phyloP scores from a whole-genome alignment of 441 rosid genomes.

The Arabidopsis hybrid region DNA sequence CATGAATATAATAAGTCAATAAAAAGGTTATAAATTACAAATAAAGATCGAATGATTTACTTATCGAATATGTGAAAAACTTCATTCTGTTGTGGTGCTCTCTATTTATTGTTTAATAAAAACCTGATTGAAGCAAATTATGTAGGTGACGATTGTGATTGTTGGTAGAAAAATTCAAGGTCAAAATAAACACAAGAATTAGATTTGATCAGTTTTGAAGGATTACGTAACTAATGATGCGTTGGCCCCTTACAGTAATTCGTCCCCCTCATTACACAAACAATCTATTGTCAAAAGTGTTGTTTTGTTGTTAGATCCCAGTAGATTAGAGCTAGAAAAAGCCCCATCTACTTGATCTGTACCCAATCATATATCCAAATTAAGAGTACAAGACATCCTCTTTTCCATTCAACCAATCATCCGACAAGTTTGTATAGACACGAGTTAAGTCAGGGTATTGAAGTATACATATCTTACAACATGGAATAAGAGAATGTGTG shows the following conservation, averaged over 20 bases:
- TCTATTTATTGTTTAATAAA: not conserved
- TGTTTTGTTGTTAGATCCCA: not conserved
- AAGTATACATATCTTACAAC: constrained; percentile 39
- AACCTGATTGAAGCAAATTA: not conserved
- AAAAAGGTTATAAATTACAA: not conserved
- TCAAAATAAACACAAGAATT: not conserved
- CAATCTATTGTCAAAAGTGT: not conserved
- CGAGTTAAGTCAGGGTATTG: constrained; percentile 18
- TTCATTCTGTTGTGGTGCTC: not conserved
- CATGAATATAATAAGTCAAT: constrained; percentile 18
- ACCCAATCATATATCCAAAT: constrained; percentile 17
- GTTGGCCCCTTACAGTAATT: too few species aligned
- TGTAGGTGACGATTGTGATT: not conserved
- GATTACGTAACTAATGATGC: not conserved
- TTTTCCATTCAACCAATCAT: constrained; percentile 29
- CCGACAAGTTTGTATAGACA: constrained; percentile 35
- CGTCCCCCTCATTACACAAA: too few species aligned
- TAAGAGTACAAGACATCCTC: constrained; percentile 26
- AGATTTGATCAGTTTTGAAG: not conserved
- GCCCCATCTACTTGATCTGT: constrained; percentile 31
- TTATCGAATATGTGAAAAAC: too few species aligned
- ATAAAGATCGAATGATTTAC: not conserved
- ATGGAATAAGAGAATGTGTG: constrained; percentile 7
- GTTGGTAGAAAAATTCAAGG: not conserved
- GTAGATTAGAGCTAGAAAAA: constrained; percentile 29